phyloP scores from a whole-genome alignment of 2,329 filamentous ascomycete species.

The Lanzia echinophila region DNA sequence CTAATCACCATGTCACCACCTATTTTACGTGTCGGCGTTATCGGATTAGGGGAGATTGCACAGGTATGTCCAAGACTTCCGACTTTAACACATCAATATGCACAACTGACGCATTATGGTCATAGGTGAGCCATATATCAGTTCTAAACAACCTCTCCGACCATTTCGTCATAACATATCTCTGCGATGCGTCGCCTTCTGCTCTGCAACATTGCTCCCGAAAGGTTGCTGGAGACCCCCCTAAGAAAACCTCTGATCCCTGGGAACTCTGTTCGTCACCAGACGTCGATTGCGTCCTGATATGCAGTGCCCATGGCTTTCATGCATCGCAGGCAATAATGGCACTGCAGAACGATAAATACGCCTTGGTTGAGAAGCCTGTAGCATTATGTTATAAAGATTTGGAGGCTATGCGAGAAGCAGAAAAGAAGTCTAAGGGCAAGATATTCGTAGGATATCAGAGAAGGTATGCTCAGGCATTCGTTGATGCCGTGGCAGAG shows the following conservation, averaged over 20 bases:
- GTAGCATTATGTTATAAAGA: slow-evolving; percentile 43
- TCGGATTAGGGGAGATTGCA: slow-evolving; percentile 42
- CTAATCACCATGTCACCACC: neutral
- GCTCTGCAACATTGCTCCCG: slow-evolving; percentile 34
- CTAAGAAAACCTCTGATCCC: slow-evolving; percentile 23
- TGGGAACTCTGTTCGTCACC: slow-evolving; percentile 7
- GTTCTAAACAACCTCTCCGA: slow-evolving; percentile 36
- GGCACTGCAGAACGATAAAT: slow-evolving; percentile 47
- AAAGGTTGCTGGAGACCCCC: slow-evolving; percentile 14
- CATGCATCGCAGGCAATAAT: slow-evolving; percentile 46
- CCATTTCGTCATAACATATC: slow-evolving; percentile 22
- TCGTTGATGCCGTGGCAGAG: slow-evolving; percentile 47
- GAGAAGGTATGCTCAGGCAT: slow-evolving; percentile 52
- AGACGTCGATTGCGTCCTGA: slow-evolving; percentile 35
- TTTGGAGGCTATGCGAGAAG: slow-evolving; percentile 41
- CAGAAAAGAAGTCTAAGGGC: slow-evolving; percentile 38
- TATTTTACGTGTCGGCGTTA: slow-evolving; percentile 16
- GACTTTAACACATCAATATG: neutral
- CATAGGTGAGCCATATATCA: slow-evolving; percentile 42
- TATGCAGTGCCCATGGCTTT: slow-evolving; percentile 46
- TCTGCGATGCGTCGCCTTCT: slow-evolving; percentile 35
- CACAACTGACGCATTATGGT: neutral
- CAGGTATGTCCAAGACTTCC: slow-evolving; percentile 26
- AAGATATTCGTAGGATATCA: slow-evolving; percentile 54
- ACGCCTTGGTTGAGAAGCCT: slow-evolving; percentile 55